Percentiles rank a stretch among this genome's conserved stretches.
Conservation (phyloP, 2,329 filamentous ascomycete species). For the Kalaharituber pfeilii region DNA sequence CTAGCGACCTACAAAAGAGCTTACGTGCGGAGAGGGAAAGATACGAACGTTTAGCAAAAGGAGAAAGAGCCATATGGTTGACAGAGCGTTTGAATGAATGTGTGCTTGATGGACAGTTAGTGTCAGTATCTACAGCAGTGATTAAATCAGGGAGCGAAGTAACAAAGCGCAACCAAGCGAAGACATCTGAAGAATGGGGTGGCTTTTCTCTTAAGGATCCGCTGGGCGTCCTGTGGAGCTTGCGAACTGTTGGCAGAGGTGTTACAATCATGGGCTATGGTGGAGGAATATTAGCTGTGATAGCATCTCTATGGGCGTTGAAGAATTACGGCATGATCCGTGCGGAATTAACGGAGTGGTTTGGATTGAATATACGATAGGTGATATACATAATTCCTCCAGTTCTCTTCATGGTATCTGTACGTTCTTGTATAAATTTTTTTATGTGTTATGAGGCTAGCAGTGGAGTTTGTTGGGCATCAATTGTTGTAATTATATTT, state of each 20-base stretch:
- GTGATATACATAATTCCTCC: no score
- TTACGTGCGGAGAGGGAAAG: conserved; percentile 54
- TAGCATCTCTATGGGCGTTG: background rate
- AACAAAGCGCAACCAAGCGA: conserved; percentile 8
- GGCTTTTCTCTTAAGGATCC: conserved; percentile 11
- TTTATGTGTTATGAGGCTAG: no score
- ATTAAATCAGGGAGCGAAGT: conserved; percentile 7
- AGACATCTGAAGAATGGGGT: conserved; percentile 8
- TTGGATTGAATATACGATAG: no score
- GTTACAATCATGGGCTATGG: conserved; percentile 5
- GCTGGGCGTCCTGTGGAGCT: conserved; percentile 10
- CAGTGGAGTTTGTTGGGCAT: no score
- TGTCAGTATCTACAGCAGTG: conserved; percentile 32
- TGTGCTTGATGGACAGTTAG: conserved; percentile 45
- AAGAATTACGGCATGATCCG: background rate
- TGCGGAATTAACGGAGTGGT: background rate
- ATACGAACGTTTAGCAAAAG: conserved; percentile 45
- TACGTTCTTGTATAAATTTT: no score
- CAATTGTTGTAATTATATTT: no score
- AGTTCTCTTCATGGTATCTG: no score
- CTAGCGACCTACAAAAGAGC: conserved; percentile 59
- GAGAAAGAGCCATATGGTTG: conserved; percentile 51
- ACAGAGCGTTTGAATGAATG: conserved; percentile 49
- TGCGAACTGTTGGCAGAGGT: conserved; percentile 7
- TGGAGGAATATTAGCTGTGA: background rate